These are phyloP conservation scores for Knufia fluminis DNA, from an alignment of 2,329 filamentous ascomycete genomes.

Conservation along the genomic window DNA sequence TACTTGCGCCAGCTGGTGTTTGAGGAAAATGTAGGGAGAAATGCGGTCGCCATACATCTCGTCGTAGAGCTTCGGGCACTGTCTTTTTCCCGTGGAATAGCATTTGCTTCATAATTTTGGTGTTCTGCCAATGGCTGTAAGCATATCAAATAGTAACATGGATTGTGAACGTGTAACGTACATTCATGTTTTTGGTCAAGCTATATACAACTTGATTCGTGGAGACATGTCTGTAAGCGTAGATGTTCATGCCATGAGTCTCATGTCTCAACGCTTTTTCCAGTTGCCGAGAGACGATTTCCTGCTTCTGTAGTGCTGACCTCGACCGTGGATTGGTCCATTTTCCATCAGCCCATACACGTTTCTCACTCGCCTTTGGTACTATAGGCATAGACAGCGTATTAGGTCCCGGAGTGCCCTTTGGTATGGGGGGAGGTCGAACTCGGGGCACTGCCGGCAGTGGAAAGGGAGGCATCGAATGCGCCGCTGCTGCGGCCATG, in stretches of 20 bases:
- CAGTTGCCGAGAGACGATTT: constrained; percentile 32
- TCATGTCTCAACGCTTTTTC: constrained; percentile 39
- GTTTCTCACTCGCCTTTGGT: constrained; percentile 12
- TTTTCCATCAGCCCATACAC: constrained; percentile 34
- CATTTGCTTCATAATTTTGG: constrained; percentile 47
- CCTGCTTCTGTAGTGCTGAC: constrained; percentile 32
- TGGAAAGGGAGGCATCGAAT: constrained; percentile 15
- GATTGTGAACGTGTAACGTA: constrained; percentile 28
- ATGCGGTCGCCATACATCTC: constrained; percentile 55
- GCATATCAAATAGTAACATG: background rate
- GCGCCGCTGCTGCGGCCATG: constrained; percentile 19
- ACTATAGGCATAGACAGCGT: constrained; percentile 15
- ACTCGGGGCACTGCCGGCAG: constrained; percentile 21
- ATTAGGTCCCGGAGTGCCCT: constrained; percentile 19
- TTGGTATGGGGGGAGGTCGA: constrained; percentile 21
- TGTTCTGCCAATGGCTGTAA: constrained; percentile 32
- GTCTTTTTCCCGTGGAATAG: constrained; percentile 57
- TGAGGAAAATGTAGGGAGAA: constrained; percentile 49
- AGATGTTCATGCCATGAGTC: constrained; percentile 51
- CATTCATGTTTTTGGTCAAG: constrained; percentile 46
- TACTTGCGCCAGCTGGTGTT: constrained; percentile 28
- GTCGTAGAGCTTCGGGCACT: constrained; percentile 47
- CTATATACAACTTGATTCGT: constrained; percentile 59
- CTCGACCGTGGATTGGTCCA: constrained; percentile 31
- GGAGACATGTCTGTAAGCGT: constrained; percentile 51